These are phyloP conservation scores for Physcomitrellopsis africana DNA, from an alignment of 225 moss, liverwort and hornwort species.

Conservation along the genomic window DNA sequence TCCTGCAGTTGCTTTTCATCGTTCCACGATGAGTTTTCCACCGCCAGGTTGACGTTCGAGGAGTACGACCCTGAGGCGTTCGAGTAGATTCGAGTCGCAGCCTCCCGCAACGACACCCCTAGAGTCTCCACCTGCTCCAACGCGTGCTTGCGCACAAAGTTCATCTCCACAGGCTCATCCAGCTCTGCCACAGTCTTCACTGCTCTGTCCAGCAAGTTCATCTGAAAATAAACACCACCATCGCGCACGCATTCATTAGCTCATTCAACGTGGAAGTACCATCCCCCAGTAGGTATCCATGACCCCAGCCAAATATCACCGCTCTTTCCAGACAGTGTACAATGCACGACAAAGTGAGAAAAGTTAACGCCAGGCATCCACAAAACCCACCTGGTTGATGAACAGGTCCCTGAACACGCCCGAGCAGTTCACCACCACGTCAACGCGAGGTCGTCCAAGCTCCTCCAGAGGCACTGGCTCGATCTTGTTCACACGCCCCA, in stretches of 20 bases:
- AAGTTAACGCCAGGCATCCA: neutral
- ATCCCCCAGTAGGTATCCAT: no score
- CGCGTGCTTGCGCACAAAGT: slow-evolving; percentile 94
- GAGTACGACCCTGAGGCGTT: slow-evolving; percentile 97
- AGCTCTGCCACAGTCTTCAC: slow-evolving; percentile 96
- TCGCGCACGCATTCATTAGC: no score
- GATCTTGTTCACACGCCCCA: slow-evolving; percentile 98
- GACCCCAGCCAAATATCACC: no score
- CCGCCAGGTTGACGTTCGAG: slow-evolving; percentile 92
- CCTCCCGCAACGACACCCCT: slow-evolving; percentile 74
- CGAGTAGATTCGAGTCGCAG: slow-evolving; percentile 94
- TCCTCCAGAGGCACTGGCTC: slow-evolving; percentile 92
- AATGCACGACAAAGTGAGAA: no score
- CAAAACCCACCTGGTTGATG: slow-evolving; percentile 80
- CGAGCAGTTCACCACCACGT: slow-evolving; percentile 98
- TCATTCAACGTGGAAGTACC: no score
- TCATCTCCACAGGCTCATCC: slow-evolving; percentile 93
- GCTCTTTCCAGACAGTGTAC: no score
- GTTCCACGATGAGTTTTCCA: slow-evolving; percentile 98
- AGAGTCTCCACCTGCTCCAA: slow-evolving; percentile 81
- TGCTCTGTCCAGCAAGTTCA: slow-evolving; percentile 98
- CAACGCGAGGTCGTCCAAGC: slow-evolving; percentile 93
- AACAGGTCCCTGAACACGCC: slow-evolving; percentile 96
- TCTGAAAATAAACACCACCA: slow-evolving; percentile 49
- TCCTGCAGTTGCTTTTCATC: slow-evolving; percentile 98